Evolutionary conservation across 2,329 filamentous ascomycete genomes (phyloP).

Genomic region (Clarireedia homoeocarpa): DNA sequence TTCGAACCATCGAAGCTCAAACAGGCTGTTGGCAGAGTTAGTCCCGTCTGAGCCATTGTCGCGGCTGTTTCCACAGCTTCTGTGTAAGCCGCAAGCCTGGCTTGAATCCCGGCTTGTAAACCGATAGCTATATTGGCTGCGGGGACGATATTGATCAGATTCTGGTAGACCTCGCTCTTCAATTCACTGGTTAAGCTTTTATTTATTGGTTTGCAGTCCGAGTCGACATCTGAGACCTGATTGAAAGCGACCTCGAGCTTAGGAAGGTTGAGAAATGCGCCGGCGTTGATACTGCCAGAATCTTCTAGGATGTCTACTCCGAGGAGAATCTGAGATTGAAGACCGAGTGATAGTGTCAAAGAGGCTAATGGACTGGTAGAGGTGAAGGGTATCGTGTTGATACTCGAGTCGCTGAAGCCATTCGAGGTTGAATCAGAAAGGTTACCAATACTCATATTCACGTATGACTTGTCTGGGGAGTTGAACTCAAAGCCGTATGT

Average conservation of each 20-base stretch:
- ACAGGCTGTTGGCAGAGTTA: neutral
- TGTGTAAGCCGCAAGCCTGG: neutral
- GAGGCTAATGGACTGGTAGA: neutral
- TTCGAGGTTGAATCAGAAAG: neutral
- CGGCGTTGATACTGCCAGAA: neutral
- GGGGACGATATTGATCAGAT: conserved; percentile 3
- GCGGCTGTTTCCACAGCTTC: neutral
- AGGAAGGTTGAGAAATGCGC: conserved; percentile 3
- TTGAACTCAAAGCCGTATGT: conserved; percentile 3
- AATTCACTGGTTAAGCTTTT: neutral
- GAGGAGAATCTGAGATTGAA: neutral
- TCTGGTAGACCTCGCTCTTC: neutral
- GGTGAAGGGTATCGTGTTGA: neutral
- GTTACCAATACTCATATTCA: neutral
- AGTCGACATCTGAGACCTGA: neutral
- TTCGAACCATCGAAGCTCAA: neutral
- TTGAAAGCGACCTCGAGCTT: neutral
- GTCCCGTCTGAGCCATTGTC: neutral
- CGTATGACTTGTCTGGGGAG: neutral
- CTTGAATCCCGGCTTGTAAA: neutral
- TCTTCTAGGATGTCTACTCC: neutral
- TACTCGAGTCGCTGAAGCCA: neutral
- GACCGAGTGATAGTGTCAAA: neutral
- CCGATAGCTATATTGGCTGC: neutral
- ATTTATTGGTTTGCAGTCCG: neutral